A percentile compares a stretch with the other conserved stretches of the same genome.
Evolutionary conservation across 2,329 filamentous ascomycete genomes (phyloP).

Genomic region (Diaporthe sp.): DNA sequence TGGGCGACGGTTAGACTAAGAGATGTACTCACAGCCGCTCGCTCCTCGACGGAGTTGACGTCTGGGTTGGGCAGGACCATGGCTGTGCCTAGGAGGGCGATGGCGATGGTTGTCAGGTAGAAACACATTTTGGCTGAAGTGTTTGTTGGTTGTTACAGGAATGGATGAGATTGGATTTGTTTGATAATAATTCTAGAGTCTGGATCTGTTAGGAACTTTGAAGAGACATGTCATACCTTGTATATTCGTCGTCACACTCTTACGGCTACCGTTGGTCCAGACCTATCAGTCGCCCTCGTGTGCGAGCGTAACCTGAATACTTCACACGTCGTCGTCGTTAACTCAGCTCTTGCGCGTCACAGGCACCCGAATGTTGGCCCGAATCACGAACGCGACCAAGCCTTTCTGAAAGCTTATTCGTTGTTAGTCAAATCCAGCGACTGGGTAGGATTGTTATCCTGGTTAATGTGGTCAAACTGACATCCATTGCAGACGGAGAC

Average conservation of each 20-base stretch:
- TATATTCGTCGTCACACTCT: not conserved
- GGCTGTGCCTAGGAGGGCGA: not conserved
- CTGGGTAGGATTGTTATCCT: not conserved
- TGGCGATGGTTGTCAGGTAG: not conserved
- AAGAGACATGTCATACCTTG: not conserved
- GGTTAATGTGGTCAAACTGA: not conserved
- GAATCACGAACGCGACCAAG: not conserved
- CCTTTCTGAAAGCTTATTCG: not conserved
- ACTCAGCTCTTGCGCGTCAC: not conserved
- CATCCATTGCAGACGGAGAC: not conserved
- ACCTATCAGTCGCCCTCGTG: not conserved
- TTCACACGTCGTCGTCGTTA: not conserved
- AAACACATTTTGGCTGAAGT: not conserved
- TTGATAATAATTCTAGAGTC: not conserved
- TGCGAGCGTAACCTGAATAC: not conserved
- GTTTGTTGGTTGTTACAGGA: not conserved
- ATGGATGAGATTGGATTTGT: not conserved
- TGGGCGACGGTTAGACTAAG: accelerated
- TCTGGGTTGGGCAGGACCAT: not conserved
- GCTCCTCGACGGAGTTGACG: not conserved
- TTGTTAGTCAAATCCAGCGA: not conserved
- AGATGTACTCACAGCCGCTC: not conserved
- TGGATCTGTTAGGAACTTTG: not conserved
- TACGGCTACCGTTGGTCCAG: not conserved
- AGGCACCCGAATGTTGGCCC: not conserved